These are phyloP conservation scores for Populus hybrid DNA, from an alignment of 441 rosid species.

Conservation along the genomic window DNA sequence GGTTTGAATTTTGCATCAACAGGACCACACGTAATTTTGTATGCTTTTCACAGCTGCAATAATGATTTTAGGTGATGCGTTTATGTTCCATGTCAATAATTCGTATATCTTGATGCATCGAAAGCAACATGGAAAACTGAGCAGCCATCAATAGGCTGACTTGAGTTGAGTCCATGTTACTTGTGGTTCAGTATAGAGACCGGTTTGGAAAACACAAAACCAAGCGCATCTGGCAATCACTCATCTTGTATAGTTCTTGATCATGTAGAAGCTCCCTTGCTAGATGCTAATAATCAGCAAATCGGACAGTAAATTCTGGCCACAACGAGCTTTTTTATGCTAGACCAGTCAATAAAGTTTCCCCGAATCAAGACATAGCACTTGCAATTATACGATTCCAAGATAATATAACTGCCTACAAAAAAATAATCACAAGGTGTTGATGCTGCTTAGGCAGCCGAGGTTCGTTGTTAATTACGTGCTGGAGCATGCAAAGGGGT, in stretches of 20 bases:
- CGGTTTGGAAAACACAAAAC: not conserved
- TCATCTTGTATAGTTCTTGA: not conserved
- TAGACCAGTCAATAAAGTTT: too few species aligned
- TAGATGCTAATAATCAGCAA: not conserved
- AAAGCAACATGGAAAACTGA: not conserved
- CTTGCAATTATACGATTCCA: too few species aligned
- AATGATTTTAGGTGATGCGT: not conserved
- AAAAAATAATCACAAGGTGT: too few species aligned
- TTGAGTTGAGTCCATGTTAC: not conserved
- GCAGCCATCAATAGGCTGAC: not conserved
- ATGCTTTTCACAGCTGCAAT: not conserved
- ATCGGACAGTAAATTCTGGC: not conserved
- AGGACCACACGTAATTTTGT: not conserved
- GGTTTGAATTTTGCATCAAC: not conserved
- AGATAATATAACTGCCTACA: too few species aligned
- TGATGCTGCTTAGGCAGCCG: too few species aligned
- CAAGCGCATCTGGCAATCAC: not conserved
- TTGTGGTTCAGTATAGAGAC: not conserved
- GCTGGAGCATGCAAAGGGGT: too few species aligned
- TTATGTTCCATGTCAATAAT: not conserved
- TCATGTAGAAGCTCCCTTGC: not conserved
- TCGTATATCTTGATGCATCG: not conserved
- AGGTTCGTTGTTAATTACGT: too few species aligned
- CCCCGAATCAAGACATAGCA: too few species aligned
- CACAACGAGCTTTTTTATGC: too few species aligned